Conservation (phyloP, 768 basidiomycete genomes). For the Leucosporidium creatinivorum region DNA sequence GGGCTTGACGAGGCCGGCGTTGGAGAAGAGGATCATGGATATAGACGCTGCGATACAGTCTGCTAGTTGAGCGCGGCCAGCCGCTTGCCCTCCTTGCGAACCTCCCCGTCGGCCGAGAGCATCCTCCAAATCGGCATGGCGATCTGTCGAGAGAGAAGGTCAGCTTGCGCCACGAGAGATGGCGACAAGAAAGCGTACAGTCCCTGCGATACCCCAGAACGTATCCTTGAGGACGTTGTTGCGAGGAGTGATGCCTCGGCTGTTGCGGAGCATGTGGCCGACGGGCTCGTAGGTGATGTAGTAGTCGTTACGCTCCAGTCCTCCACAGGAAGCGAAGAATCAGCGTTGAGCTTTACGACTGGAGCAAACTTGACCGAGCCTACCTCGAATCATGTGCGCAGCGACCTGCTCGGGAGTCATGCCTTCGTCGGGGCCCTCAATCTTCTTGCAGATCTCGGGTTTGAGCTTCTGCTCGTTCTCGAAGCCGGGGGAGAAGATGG, state of each 20-base stretch:
- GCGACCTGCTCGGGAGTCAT: conserved; percentile 61
- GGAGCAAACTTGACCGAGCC: conserved; percentile 11
- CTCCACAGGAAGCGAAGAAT: conserved; percentile 41
- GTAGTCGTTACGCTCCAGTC: conserved; percentile 60
- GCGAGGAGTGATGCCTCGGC: conserved; percentile 57
- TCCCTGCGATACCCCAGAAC: conserved; percentile 19
- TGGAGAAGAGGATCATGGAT: too few relatives aligned
- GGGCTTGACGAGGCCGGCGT: too few relatives aligned
- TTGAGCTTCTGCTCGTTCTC: conserved; percentile 67
- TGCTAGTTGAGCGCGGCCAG: not conserved
- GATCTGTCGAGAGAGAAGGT: conserved; percentile 9
- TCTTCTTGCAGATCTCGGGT: conserved; percentile 62
- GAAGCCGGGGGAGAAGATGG: conserved; percentile 72
- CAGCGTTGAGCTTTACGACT: not conserved
- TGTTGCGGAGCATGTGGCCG: conserved; percentile 59
- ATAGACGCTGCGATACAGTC: too few relatives aligned
- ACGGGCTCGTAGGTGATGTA: conserved; percentile 71
- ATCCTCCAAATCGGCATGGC: conserved; percentile 35
- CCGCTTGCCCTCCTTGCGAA: conserved; percentile 11
- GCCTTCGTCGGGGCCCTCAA: conserved; percentile 66
- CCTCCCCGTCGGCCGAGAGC: conserved; percentile 26
- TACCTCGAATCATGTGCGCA: conserved; percentile 54
- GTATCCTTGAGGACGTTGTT: conserved; percentile 57
- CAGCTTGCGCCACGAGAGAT: not conserved
- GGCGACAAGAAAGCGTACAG: not conserved